Evolutionary conservation across 768 basidiomycete genomes (phyloP).

Genomic region (Lactarius trivialis): DNA sequence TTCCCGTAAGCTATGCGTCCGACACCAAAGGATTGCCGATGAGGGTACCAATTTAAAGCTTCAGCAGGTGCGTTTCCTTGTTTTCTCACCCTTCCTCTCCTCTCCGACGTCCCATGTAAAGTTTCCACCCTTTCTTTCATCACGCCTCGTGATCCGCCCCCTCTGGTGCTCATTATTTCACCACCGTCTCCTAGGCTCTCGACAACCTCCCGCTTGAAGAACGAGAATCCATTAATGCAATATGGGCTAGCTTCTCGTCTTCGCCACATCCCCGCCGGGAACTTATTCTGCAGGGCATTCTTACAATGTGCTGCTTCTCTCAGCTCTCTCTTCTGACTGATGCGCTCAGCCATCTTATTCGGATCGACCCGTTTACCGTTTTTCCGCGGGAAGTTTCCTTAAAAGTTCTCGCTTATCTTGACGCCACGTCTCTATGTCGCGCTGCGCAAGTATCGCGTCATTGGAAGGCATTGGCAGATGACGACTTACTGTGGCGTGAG

Average conservation of each 20-base stretch:
- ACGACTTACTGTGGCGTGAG: constrained; percentile 89
- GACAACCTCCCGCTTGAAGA: constrained; percentile 84
- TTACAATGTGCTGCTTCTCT: constrained; percentile 99
- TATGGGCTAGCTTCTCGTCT: constrained; percentile 96
- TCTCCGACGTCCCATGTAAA: background rate
- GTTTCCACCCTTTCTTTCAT: constrained; percentile 1
- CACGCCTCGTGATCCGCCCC: background rate
- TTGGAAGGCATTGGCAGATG: constrained; percentile 89
- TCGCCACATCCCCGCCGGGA: constrained; percentile 87
- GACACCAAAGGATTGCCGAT: constrained; percentile 96
- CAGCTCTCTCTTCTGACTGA: constrained; percentile 95
- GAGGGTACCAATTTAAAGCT: constrained; percentile 88
- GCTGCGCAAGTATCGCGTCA: constrained; percentile 83
- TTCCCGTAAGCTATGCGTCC: constrained; percentile 76
- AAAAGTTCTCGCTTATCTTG: constrained; percentile 81
- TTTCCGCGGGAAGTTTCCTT: constrained; percentile 87
- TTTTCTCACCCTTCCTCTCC: background rate
- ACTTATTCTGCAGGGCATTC: constrained; percentile 90
- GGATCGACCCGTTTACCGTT: constrained; percentile 89
- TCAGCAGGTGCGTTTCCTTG: constrained; percentile 59
- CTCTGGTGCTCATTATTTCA: background rate
- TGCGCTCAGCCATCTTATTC: constrained; percentile 84
- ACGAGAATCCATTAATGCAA: constrained; percentile 77
- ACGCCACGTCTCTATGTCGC: constrained; percentile 87
- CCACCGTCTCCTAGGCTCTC: constrained; percentile 55